Evolutionary conservation across 2,329 filamentous ascomycete species (phyloP), one percentile per base, ranked within the genome.

Genomic region (Boeremia lycopersici): DNA sequence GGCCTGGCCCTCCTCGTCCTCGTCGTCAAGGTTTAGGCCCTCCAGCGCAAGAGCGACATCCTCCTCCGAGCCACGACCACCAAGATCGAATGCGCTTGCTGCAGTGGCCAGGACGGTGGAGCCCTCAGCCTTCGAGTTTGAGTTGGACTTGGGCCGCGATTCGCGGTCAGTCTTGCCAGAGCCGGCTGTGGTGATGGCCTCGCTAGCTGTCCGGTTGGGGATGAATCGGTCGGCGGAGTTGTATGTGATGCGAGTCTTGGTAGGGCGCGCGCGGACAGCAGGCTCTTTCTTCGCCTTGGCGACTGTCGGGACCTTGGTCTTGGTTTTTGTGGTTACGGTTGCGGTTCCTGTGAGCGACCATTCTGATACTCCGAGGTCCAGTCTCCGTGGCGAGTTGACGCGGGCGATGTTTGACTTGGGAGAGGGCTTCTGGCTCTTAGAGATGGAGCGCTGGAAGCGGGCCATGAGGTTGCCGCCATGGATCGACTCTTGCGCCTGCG

Each of bases 371-470:
- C 91, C 92, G 35, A 96, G 85, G 77, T 98, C 93, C 34, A 98
- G 84, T 75, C 89, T 91, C 69, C 90, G 89, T 17, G 93, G 93
- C 38, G 91, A 93, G 54, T 87, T 84, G 48, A 80, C 79, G 62
- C 87, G 86, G 63, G 89, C 90, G 75, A 97, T 97, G 82, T 97
- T 98, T 56, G 93, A 97, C 82, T 98, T 98, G 73, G 93, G 92
- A 2, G 93, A 97, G 73, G 95, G 90, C 45, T 90, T 89, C 35
- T 84, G 80, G 35, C 82, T 79, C 79, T 87, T 89, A 59, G 86
- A 83, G 57, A 82, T 77, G 53, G 83, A 87, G 70, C 89, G 89
- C 59, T 89, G 83, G 71, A 96, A 89, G 72, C 92, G 89, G 57
- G 90, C 83, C 61, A 90, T 85, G 54, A 96, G 81, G 77, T 92